These are phyloP conservation scores for Infundibulicybe gibba DNA, from an alignment of 768 basidiomycete species.

Conservation along the genomic window DNA sequence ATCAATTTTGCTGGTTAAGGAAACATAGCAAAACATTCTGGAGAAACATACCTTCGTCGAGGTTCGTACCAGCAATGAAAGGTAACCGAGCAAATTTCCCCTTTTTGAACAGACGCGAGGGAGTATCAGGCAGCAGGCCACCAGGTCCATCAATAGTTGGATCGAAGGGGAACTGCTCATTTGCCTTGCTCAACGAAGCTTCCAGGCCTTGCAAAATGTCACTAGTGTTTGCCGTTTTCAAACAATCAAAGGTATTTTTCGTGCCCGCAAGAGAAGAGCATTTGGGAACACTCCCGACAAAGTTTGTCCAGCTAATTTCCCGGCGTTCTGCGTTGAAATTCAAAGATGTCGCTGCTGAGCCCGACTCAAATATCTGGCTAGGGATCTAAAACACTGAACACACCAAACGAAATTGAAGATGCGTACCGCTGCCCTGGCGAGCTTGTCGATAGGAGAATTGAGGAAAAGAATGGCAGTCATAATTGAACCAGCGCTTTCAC, in stretches of 20 bases:
- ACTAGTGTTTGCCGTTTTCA: slow-evolving; percentile 21
- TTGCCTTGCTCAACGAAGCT: slow-evolving; percentile 13
- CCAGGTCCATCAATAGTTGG: slow-evolving; percentile 37
- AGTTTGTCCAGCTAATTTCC: slow-evolving; percentile 24
- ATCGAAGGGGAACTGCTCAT: slow-evolving; percentile 26
- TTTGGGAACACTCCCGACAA: slow-evolving; percentile 21
- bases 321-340: slow-evolving; percentile 21
- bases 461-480: slow-evolving; percentile 33
- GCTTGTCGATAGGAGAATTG: slow-evolving; percentile 19
- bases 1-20: background rate
- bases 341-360: slow-evolving; percentile 27
- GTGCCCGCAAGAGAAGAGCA: slow-evolving; percentile 21
- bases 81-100: slow-evolving; percentile 35
- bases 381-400: background rate
- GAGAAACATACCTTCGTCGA: slow-evolving; percentile 37
- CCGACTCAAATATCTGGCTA: slow-evolving; percentile 41
- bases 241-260: slow-evolving; percentile 25
- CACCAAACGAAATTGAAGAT: background rate
- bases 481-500: slow-evolving; percentile 47
- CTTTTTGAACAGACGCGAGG: slow-evolving; percentile 25
- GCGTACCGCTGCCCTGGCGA: slow-evolving; percentile 28
- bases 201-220: slow-evolving; percentile 24
- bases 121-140: slow-evolving; percentile 34
- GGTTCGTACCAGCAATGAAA: slow-evolving; percentile 39
- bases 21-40: background rate